Evolutionary conservation across 1,284 basidiomycete species (phyloP), one percentile per base, ranked within the genome.

Genomic region (Cryptococcus deneoformans): DNA sequence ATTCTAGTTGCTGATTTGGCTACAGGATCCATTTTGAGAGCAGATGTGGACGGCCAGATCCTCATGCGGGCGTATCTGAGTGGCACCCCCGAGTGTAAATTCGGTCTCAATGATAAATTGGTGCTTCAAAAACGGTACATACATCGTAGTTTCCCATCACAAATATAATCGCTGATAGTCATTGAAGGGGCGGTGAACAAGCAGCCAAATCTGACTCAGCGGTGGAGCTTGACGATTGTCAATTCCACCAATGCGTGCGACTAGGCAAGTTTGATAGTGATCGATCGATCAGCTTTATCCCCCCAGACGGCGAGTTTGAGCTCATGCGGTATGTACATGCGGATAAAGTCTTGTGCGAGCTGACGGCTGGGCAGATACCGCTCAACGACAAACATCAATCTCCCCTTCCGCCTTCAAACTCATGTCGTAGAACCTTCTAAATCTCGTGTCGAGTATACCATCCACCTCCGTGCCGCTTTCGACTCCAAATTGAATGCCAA

Each of bases 241-340:
- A 92, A 61, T 99, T 99, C 82, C 96, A 99, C 70, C 96, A 99
- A 77, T 99, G 96, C 77, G 96, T 99, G 44, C 86, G 92, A 58
- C 80, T 99, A 44, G 88, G 89, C 65, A 93, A 94, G 77, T 98
- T 97, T 75, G 94, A 98, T 73, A 87, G 89, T 12, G 89, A 87
- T 61, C 83, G 95, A 45, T 92, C 89, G 3, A 98, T 99, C 79
- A 91, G 88, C 68, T 99, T 99, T 76, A 88, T 99, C 49, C 96
- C 49, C 96, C 96, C 96, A 1, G 96, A 99, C 71, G 96, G 96
- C 44, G 96, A 99, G 75, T 99, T 99, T 71, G 96, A 99, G 77
- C 82, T 99, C 44, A 99, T 99, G 96, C 85, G 87, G 89, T 89
- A 55, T 59, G 20, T 20, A 20, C 20, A 20, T 20, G 20, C 20